A percentile compares a stretch with the other conserved stretches of the same genome.
These are phyloP conservation scores for Teunomyces atbi DNA, from an alignment of 805 yeast genomes.

Conservation along the genomic window DNA sequence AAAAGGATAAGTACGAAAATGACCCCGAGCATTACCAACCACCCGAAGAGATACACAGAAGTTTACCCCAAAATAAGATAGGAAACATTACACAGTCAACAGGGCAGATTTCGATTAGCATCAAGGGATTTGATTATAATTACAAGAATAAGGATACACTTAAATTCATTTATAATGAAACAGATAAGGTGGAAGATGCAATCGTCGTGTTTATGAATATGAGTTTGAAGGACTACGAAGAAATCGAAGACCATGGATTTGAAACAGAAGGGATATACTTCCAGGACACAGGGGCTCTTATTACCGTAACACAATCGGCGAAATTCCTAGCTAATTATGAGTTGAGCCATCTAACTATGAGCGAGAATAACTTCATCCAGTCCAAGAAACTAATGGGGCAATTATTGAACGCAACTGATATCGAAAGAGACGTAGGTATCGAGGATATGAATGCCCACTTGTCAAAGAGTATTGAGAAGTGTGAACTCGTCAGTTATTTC, in stretches of 20 bases:
- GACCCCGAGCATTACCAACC: conserved; percentile 26
- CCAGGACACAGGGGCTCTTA: conserved; percentile 60
- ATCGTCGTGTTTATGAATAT: conserved; percentile 30
- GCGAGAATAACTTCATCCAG: conserved; percentile 40
- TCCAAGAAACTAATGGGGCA: conserved; percentile 46
- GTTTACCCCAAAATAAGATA: conserved; percentile 7
- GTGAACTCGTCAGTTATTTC: conserved; percentile 71
- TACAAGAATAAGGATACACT: conserved; percentile 19
- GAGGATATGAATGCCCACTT: conserved; percentile 36
- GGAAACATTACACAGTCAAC: conserved; percentile 30
- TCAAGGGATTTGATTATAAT: conserved; percentile 24
- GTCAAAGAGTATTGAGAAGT: conserved; percentile 38
- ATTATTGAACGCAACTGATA: conserved; percentile 42
- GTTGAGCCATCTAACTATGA: conserved; percentile 54
- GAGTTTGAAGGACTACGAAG: conserved; percentile 42
- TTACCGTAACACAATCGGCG: conserved; percentile 59
- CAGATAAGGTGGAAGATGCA: conserved; percentile 26
- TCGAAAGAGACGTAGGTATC: conserved; percentile 38
- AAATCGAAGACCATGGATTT: conserved; percentile 49
- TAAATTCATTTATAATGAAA: conserved; percentile 6
- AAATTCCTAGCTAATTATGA: conserved; percentile 63
- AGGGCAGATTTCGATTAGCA: conserved; percentile 25
- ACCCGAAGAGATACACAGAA: conserved; percentile 5
- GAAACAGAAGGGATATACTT: conserved; percentile 63
- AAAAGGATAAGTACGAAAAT: conserved; percentile 24